Evolutionary conservation across 2,329 filamentous ascomycete genomes (phyloP).

Genomic region (Fusarium sp.): DNA sequence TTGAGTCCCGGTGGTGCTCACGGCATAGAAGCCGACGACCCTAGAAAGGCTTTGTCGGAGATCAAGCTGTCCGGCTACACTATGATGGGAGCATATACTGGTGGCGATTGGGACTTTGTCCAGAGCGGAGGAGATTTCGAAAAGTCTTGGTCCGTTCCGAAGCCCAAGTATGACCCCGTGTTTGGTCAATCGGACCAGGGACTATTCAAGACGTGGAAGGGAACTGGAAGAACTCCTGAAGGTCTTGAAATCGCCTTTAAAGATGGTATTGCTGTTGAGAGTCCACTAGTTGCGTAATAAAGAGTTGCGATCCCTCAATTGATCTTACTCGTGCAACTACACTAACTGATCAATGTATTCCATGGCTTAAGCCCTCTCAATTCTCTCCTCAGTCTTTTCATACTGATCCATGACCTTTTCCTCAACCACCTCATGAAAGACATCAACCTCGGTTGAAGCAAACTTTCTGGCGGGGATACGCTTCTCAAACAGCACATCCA

Average conservation of each 20-base stretch:
- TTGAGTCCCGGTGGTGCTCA: conserved; percentile 59
- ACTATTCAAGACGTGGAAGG: conserved; percentile 27
- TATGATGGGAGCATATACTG: conserved; percentile 63
- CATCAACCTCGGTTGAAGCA: conserved; percentile 67
- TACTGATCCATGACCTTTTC: conserved; percentile 62
- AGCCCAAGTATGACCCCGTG: conserved; percentile 34
- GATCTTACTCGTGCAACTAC: not conserved
- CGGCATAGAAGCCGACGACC: conserved; percentile 51
- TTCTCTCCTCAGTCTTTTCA: conserved; percentile 48
- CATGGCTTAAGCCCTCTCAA: not conserved
- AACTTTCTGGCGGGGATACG: conserved; percentile 80
- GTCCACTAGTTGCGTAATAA: not conserved
- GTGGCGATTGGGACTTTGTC: conserved; percentile 38
- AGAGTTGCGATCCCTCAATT: not conserved
- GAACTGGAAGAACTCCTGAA: conserved; percentile 1
- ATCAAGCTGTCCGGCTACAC: conserved; percentile 50
- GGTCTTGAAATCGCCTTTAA: not conserved
- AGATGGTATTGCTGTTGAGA: not conserved
- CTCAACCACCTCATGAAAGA: conserved; percentile 65
- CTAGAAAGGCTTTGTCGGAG: conserved; percentile 50
- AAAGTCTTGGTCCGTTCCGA: conserved; percentile 34
- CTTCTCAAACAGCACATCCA: conserved; percentile 86
- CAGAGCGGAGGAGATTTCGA: conserved; percentile 36
- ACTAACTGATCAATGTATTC: not conserved
- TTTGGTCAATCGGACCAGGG: conserved; percentile 21